A percentile compares a stretch with the other conserved stretches of the same genome.
Conservation (phyloP, 768 basidiomycete genomes). For the Galerina marginata region DNA sequence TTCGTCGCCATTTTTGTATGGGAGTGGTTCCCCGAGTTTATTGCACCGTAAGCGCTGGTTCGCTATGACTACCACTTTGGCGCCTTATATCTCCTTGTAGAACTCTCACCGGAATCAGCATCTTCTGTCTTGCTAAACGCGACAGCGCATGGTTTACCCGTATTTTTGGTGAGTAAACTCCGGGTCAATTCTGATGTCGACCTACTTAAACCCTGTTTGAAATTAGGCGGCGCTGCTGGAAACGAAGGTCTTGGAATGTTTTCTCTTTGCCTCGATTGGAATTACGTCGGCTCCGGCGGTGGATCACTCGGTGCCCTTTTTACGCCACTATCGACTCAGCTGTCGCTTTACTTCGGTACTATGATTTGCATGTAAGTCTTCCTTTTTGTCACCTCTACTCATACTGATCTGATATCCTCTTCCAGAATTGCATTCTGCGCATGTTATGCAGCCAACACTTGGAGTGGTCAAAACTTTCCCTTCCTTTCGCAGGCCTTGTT, state of each 20-base stretch:
- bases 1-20: conserved; percentile 60
- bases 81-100: conserved; percentile 21
- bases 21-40: conserved; percentile 63
- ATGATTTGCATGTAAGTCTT: conserved; percentile 54
- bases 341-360: conserved; percentile 55
- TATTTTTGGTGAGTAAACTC: conserved; percentile 52
- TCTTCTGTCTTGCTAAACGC: conserved; percentile 59
- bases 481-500: conserved; percentile 59
- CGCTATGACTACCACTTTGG: neutral
- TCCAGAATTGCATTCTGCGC: conserved; percentile 49
- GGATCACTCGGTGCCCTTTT: conserved; percentile 50
- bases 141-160: conserved; percentile 55
- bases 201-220: neutral
- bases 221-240: conserved; percentile 54
- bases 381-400: conserved; percentile 5
- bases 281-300: conserved; percentile 54
- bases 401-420: neutral
- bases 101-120: conserved; percentile 63
- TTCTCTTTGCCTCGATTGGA: conserved; percentile 67
- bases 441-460: conserved; percentile 53
- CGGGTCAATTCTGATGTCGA: neutral
- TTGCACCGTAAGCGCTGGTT: conserved; percentile 37
- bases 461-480: conserved; percentile 65
- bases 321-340: conserved; percentile 60
- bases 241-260: conserved; percentile 69